Base-by-base conservation (phyloP, 139 green algal species). In the Picochlorum costavermella region DNA sequence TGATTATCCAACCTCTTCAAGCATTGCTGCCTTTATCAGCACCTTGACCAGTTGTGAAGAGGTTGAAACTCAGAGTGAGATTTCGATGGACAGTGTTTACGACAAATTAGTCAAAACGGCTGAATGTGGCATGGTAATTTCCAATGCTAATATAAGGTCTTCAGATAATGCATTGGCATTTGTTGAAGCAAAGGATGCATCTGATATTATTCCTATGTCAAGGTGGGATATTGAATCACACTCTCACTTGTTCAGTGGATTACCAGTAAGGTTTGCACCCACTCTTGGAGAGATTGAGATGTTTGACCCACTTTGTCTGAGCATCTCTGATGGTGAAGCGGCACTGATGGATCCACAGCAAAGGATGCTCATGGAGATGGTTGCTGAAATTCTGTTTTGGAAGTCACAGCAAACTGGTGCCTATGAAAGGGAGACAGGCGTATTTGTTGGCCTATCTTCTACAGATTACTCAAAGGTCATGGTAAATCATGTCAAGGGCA, bases 331-430 rank as follows among this genome's bases (percentile, higher is more conserved):
- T 11, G 56, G 72, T 1, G 84, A 93, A 63, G 84, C 66, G 10
- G 33, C 37, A 3, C 60, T 86, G 3, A 79, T 92, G 68, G 88
- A 95, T 65, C 84, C 88, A 3, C 88, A 95, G 69, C 88, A 95
- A 71, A 74, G 88, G 49, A 67, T 94, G 57, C 75, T 95, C 48
- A 50, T 93, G 29, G 85, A 93, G 60, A 58, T 61, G 2, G 31
- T 69, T 5, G 61, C 46, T 11, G 71, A 74, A 48, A 51, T 73
- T 25, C 60, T 83, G 51, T 59, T 69, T 14, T 26, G 53, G 36
- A 10, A 44, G 2, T 45, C 57, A 25, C 43, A 64, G 31, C 48
- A 56, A 28, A 23, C 23, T 10, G 20, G 45, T 3, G 57, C 25
- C 13, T 36, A 37, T 26, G 14, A 20, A n/a, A 61, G 43, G 6